A percentile compares a stretch with the other conserved stretches of the same genome.
These are phyloP conservation scores for Leishmania martiniquensis DNA, from an alignment of 208 protist species.

Conservation along the genomic window DNA sequence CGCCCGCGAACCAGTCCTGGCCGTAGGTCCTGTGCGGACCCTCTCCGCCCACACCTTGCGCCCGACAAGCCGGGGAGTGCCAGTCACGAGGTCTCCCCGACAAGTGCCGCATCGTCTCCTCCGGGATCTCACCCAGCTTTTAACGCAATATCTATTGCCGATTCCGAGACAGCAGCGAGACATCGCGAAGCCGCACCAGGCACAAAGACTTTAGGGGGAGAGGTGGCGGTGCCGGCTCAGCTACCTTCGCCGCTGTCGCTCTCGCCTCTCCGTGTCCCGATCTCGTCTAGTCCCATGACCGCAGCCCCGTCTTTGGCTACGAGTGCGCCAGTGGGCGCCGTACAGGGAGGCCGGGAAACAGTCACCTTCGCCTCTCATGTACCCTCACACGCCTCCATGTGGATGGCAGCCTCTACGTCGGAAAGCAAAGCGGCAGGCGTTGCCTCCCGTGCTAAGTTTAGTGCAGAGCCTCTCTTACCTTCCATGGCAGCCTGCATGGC, in stretches of 20 bases:
- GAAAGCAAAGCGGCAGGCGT: not conserved
- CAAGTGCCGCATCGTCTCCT: not conserved
- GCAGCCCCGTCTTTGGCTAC: not conserved
- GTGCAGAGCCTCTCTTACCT: not conserved
- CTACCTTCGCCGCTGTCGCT: not conserved
- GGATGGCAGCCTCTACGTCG: not conserved
- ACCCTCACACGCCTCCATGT: not conserved
- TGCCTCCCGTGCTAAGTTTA: not conserved
- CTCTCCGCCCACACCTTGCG: not conserved
- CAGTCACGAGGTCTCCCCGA: not conserved
- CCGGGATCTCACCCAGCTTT: not conserved
- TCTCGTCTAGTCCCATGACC: constrained; percentile 1
- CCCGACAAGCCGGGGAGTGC: not conserved
- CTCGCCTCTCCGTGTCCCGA: not conserved
- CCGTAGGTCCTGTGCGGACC: not conserved
- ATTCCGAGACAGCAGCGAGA: not conserved
- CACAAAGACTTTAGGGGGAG: not conserved
- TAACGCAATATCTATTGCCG: not conserved
- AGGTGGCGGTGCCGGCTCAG: not conserved
- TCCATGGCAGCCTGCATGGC: constrained; percentile 21
- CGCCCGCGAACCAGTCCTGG: not conserved
- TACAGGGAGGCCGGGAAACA: not conserved
- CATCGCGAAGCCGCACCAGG: not conserved
- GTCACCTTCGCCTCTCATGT: not conserved
- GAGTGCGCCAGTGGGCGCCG: not conserved